Conservation (phyloP, 192 early-diverging fungal genomes). For the Geranomyces variabilis region DNA sequence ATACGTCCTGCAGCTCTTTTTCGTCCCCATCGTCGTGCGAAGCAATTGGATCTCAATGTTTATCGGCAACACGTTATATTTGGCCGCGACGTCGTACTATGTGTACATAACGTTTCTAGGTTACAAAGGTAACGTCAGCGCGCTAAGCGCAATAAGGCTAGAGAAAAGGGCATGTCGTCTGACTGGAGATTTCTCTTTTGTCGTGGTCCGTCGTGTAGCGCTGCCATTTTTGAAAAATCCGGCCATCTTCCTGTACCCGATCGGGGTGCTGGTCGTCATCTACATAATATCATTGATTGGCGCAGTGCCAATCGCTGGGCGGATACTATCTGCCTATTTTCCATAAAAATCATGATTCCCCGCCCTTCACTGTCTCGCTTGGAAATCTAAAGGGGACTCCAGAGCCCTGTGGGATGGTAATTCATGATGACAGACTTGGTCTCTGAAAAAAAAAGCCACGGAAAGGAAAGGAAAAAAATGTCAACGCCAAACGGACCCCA, state of each 20-base stretch:
- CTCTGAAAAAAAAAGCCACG: neutral
- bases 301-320: constrained; percentile 71
- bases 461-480: neutral
- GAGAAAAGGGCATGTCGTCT: too few species aligned
- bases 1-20: constrained; percentile 92
- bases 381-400: too few species aligned
- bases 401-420: too few species aligned
- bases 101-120: constrained; percentile 90
- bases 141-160: neutral
- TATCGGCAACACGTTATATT: constrained; percentile 88
- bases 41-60: constrained; percentile 80
- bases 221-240: constrained; percentile 91
- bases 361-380: too few species aligned
- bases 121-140: constrained; percentile 72
- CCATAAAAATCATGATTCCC: constrained; percentile 23
- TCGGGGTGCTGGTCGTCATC: constrained; percentile 58
- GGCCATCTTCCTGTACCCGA: constrained; percentile 86
- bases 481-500: neutral
- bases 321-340: constrained; percentile 80
- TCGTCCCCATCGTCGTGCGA: constrained; percentile 79
- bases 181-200: too few species aligned
- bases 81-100: constrained; percentile 78
- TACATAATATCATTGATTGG: constrained; percentile 52
- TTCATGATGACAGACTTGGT: constrained; percentile 8
- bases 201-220: constrained; percentile 52